Base-by-base conservation (phyloP, 352 stramenopile genomes). In the Pythium graminicola region DNA sequence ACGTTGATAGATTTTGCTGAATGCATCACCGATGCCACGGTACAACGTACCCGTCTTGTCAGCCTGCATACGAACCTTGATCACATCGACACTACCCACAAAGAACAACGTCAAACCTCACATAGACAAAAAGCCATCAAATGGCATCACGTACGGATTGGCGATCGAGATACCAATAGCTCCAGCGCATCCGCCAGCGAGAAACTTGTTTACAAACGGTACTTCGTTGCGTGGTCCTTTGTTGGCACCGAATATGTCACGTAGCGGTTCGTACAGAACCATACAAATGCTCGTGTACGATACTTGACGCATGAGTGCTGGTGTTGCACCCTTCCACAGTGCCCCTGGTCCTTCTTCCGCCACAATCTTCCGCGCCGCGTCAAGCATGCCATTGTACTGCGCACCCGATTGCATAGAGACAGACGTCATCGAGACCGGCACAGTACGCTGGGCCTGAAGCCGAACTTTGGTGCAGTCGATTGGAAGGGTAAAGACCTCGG, bases 401-500 rank as follows among this genome's bases (percentile, higher is more conserved):
- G 51, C 62, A 4, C 59, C 43, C 10, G 56, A 46, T 1, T 28
- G 23, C n/a, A 67, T 65, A 17, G 49, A 57, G 11, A 69, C 50
- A 8, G 71, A 72, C 42, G 44, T 33, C 54, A 67, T 57, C 7
- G 58, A 27, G 2, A 63, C 20, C 22, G 60, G 54, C 52, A 67
- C 53, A 4, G 73, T 70, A 33, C 74, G 70, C 58, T 93, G 82
- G 13, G 79, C 69, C 51, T 95, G 84, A 33, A 95, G 67, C 16
- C 82, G 78, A 46, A 91, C 79, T 58, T 95, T 95, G 41, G 80
- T 88, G 65, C 81, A 89, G 65, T 95, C 84, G 51, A 93, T 88
- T 11, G 84, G 84, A 45, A 95, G 57, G 49, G 84, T 95, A 28
- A 85, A 65, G 45, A 92, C 60, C 60, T 94, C 84, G 6, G 84